Conservation (phyloP, 1,139 yeast species). For the Lodderomyces elongisporus region DNA sequence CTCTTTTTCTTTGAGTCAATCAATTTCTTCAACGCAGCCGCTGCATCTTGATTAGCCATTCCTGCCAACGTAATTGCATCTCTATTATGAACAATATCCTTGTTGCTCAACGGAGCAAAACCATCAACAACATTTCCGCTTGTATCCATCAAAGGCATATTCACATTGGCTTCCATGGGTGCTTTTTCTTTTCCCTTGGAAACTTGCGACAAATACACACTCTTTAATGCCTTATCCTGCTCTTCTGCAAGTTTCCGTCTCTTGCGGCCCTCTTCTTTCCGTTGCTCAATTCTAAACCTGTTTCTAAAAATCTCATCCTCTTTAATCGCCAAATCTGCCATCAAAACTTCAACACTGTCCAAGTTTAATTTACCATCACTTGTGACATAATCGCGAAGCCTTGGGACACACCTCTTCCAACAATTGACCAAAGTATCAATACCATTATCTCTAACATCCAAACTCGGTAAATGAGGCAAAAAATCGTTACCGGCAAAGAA, state of each 20-base stretch:
- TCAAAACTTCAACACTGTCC: conserved; percentile 67
- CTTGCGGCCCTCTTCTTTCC: conserved; percentile 60
- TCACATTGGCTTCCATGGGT: conserved; percentile 65
- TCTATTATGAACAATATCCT: conserved; percentile 66
- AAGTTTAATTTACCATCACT: conserved; percentile 82
- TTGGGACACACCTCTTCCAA: conserved; percentile 74
- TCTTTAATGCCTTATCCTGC: conserved; percentile 33
- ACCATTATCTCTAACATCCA: conserved; percentile 93
- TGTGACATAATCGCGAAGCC: conserved; percentile 72
- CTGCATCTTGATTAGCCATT: conserved; percentile 68
- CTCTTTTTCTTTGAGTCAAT: conserved; percentile 23
- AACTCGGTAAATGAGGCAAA: conserved; percentile 90
- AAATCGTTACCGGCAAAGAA: conserved; percentile 98
- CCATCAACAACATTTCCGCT: conserved; percentile 66
- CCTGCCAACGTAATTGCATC: conserved; percentile 70
- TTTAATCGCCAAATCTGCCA: conserved; percentile 60
- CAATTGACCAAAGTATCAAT: conserved; percentile 74
- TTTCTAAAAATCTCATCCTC: conserved; percentile 78
- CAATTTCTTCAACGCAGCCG: conserved; percentile 54
- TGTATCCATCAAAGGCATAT: conserved; percentile 71
- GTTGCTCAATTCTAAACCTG: conserved; percentile 61
- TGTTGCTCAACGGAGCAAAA: conserved; percentile 57
- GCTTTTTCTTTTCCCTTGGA: conserved; percentile 73
- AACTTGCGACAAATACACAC: conserved; percentile 32
- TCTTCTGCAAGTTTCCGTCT: conserved; percentile 49